Percentiles rank a stretch among this genome's conserved stretches.
Evolutionary conservation across 805 yeast genomes (phyloP).

Genomic region (Candida ortonii): DNA sequence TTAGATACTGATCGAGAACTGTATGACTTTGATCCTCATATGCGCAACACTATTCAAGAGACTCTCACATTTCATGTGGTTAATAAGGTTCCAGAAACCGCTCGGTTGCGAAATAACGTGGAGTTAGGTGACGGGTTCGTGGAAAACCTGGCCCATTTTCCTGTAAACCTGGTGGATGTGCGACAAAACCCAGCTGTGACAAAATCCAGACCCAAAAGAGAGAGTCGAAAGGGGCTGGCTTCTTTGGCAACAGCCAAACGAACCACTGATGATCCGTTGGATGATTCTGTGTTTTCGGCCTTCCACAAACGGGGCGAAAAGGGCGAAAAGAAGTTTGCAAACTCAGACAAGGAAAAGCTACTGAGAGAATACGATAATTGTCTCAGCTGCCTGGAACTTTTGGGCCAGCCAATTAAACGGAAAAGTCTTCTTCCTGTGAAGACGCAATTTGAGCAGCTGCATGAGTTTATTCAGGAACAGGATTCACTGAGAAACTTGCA

Average conservation of each 20-base stretch:
- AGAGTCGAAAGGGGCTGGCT: slow-evolving; percentile 1
- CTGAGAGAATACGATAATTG: slow-evolving; percentile 57
- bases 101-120: slow-evolving; percentile 12
- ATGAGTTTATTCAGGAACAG: slow-evolving; percentile 10
- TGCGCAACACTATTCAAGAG: slow-evolving; percentile 26
- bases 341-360: slow-evolving; percentile 51
- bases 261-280: slow-evolving; percentile 41
- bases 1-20: slow-evolving; percentile 22
- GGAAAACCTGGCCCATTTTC: slow-evolving; percentile 12
- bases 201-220: slow-evolving; percentile 6
- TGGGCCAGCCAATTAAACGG: slow-evolving; percentile 24
- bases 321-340: slow-evolving; percentile 60
- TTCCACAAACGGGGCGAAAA: slow-evolving; percentile 61
- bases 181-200: slow-evolving; percentile 7
- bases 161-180: slow-evolving; percentile 20
- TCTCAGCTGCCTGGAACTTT: slow-evolving; percentile 40
- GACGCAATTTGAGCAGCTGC: slow-evolving; percentile 8
- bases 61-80: slow-evolving; percentile 21
- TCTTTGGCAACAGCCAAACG: slow-evolving; percentile 2
- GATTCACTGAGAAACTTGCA: slow-evolving; percentile 12
- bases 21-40: slow-evolving; percentile 37
- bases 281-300: slow-evolving; percentile 40
- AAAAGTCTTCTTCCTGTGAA: slow-evolving; percentile 8
- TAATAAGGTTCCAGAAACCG: slow-evolving; percentile 8
- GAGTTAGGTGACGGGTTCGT: slow-evolving; percentile 17